Evolutionary conservation across 805 yeast species (phyloP).

Genomic region (Metschnikowia henanensis): DNA sequence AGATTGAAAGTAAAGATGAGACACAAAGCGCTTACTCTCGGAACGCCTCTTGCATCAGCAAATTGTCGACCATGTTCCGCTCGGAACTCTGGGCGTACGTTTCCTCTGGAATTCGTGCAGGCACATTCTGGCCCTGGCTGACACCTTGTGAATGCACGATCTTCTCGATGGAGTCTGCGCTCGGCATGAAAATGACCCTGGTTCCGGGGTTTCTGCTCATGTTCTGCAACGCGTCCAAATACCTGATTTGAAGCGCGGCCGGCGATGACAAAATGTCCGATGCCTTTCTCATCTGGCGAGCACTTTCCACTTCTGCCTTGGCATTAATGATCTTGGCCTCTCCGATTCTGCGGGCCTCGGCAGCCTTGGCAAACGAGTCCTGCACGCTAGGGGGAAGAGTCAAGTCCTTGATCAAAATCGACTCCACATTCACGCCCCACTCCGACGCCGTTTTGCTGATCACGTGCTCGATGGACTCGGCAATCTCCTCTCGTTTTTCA

Average conservation of each 20-base stretch:
- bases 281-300: constrained; percentile 75
- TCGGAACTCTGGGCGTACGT: constrained; percentile 4
- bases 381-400: constrained; percentile 54
- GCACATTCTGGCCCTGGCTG: constrained; percentile 5
- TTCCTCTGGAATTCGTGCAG: constrained; percentile 11
- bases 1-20: too few species aligned
- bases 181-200: constrained; percentile 77
- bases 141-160: constrained; percentile 28
- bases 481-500: constrained; percentile 68
- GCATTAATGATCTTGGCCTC: constrained; percentile 76
- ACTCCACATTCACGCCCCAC: constrained; percentile 73
- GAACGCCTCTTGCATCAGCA: constrained; percentile 22
- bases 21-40: constrained; percentile 5
- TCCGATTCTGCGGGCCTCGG: constrained; percentile 74
- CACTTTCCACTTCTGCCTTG: constrained; percentile 73
- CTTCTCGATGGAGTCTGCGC: constrained; percentile 42
- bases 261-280: constrained; percentile 74
- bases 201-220: constrained; percentile 64
- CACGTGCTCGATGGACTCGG: constrained; percentile 59
- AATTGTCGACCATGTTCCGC: constrained; percentile 15
- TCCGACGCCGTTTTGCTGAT: constrained; percentile 60
- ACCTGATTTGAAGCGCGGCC: constrained; percentile 77
- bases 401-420: constrained; percentile 67
- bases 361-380: constrained; percentile 66
- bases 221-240: constrained; percentile 74